Conservation (phyloP, 352 stramenopile species). For the Phytophthora sp. region DNA sequence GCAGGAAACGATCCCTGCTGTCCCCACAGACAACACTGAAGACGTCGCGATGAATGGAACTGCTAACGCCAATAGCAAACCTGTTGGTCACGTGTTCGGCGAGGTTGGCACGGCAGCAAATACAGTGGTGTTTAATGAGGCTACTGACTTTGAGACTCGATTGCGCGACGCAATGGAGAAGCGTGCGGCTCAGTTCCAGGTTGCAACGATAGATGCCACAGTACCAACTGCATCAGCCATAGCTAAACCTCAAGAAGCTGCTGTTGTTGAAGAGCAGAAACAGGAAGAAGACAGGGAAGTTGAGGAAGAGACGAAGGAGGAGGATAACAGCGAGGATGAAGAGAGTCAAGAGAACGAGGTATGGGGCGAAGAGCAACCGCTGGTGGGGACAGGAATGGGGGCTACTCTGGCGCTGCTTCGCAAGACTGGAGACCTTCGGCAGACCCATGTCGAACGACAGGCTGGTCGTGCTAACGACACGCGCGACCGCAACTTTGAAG, state of each 20-base stretch:
- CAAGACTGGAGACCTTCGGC: constrained; percentile 92
- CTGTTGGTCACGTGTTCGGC: constrained; percentile 57
- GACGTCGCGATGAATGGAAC: constrained; percentile 17
- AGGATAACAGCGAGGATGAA: constrained; percentile 55
- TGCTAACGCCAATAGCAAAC: constrained; percentile 21
- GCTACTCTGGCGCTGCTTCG: constrained; percentile 93
- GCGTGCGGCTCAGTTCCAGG: constrained; percentile 61
- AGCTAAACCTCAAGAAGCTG: constrained; percentile 10
- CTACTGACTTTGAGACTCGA: constrained; percentile 82
- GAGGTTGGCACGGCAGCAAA: constrained; percentile 39
- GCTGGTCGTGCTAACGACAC: constrained; percentile 95
- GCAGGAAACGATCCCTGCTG: constrained; percentile 20
- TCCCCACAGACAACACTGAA: constrained; percentile 15
- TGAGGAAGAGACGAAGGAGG: constrained; percentile 38
- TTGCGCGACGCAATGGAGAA: constrained; percentile 82
- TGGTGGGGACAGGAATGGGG: constrained; percentile 88
- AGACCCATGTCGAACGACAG: constrained; percentile 90
- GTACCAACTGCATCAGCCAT: not conserved
- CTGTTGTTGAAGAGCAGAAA: constrained; percentile 48
- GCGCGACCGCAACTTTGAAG: constrained; percentile 91
- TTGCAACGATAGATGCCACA: constrained; percentile 6
- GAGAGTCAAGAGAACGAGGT: constrained; percentile 57
- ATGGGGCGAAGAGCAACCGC: constrained; percentile 87
- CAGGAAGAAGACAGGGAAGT: constrained; percentile 28
- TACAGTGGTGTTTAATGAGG: constrained; percentile 83